Conservation (phyloP, 148 eudicot genomes). For the Vaccinium darrowii region DNA sequence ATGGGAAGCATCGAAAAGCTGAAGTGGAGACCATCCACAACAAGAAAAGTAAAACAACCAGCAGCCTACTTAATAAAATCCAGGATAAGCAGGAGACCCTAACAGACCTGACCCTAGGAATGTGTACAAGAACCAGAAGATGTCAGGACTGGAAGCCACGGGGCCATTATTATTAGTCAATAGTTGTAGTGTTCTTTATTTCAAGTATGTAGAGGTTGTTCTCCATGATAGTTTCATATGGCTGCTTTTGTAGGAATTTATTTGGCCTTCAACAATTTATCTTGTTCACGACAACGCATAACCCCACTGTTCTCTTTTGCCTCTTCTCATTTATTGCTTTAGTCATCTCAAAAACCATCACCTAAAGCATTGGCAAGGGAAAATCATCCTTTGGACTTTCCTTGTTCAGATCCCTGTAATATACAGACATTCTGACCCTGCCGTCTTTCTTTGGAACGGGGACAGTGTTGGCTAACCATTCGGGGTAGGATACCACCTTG, state of each 20-base stretch:
- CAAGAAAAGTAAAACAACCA: not conserved
- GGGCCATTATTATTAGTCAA: not conserved
- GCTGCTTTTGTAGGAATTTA: constrained; percentile 1
- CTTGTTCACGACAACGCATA: not conserved
- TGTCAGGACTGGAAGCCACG: not conserved
- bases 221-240: not conserved
- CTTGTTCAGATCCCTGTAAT: too few relatives aligned
- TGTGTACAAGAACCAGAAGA: not conserved
- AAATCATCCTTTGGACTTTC: too few relatives aligned
- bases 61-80: not conserved
- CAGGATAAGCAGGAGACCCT: not conserved
- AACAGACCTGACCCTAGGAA: not conserved
- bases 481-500: too few relatives aligned
- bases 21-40: not conserved
- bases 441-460: too few relatives aligned
- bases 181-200: not conserved
- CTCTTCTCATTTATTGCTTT: not conserved
- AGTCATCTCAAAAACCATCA: constrained; percentile 5
- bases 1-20: not conserved
- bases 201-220: not conserved
- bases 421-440: too few relatives aligned
- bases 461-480: too few relatives aligned
- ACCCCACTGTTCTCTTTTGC: not conserved
- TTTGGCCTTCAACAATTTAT: not conserved
- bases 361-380: not conserved